Evolutionary conservation across 2,329 filamentous ascomycete genomes (phyloP), one percentile per base, ranked within the genome.

Genomic region (Penicillium nordicum): DNA sequence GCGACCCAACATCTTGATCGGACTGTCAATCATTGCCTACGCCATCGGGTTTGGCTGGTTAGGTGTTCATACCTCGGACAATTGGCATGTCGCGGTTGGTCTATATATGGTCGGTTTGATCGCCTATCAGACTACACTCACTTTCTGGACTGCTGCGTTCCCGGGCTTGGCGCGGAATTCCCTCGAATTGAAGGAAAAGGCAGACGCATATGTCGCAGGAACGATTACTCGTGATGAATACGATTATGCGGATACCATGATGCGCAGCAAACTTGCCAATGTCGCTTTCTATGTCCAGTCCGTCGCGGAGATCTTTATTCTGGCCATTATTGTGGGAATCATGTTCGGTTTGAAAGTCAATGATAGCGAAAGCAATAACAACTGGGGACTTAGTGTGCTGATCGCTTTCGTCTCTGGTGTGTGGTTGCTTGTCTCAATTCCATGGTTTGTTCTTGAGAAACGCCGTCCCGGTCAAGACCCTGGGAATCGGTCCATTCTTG

Each of bases 71-170:
- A 80, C 79, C 0, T 71, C 80, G 16, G 75, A 78, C 3, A 77
- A 85, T 66, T 89, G 87, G 87, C 77, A 81, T 46, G 73, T 79
- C 9, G 87, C 77, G 0, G 78, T 83, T 0, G 86, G 80, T 0
- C 69, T 89, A 16, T 89, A 89, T 67, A 85, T 88, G 53, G 80
- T 88, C 16, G 86, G 85, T 32, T 59, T 88, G 41, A 85, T 89
- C 59, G 81, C 82, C 1, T 88, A 88, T 63, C 85, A 88, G 70
- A 81, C 86, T 2, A 86, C 84, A 0, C 74, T 88, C 47, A 88
- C 86, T 0, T 88, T 88, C 68, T 88, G 85, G 84, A 87, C 84
- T 0, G 85, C 86, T 0, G 84, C 86, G 0, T 85, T 85, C 55
- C 82, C 83, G 4, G 78, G 81, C 0, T 71, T 86, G 8, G 82